Percentiles rank a stretch among this genome's conserved stretches.
phyloP scores from a whole-genome alignment of 2,329 filamentous ascomycete genomes.

The Fusarium siculi region DNA sequence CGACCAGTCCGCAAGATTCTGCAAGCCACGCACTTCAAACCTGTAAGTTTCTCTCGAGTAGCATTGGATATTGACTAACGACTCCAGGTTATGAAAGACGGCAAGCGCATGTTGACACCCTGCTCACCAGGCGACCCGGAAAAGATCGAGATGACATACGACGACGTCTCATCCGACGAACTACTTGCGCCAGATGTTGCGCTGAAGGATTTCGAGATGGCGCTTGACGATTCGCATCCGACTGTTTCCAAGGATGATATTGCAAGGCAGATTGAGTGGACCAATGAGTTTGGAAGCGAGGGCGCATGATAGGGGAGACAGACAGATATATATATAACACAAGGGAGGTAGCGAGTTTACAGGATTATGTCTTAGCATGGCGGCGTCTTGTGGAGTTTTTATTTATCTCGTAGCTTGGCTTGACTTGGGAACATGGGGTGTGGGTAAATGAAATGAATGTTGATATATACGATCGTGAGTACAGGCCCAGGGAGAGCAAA shows the following conservation, averaged over 20 bases:
- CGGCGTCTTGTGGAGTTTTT: conserved; percentile 40
- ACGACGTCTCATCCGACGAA: conserved; percentile 83
- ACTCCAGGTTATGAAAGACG: conserved; percentile 75
- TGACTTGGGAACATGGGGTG: conserved; percentile 27
- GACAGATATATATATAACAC: conserved; percentile 8
- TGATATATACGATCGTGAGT: background rate
- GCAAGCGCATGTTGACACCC: conserved; percentile 77
- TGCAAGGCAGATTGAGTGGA: conserved; percentile 89
- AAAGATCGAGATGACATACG: conserved; percentile 94
- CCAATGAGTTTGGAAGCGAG: conserved; percentile 93
- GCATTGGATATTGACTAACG: background rate
- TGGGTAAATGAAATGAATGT: conserved; percentile 28
- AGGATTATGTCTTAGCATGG: conserved; percentile 42
- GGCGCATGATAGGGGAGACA: conserved; percentile 63
- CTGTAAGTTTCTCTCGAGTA: conserved; percentile 62
- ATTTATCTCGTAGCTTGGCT: conserved; percentile 26
- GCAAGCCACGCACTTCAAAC: conserved; percentile 97
- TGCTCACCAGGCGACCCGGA: conserved; percentile 91
- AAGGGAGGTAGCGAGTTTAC: conserved; percentile 31
- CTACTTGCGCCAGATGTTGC: conserved; percentile 87
- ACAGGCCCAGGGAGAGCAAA: background rate
- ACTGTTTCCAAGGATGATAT: conserved; percentile 92
- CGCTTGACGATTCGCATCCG: conserved; percentile 86
- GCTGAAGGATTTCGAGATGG: conserved; percentile 93
- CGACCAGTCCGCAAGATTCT: conserved; percentile 96